Percentiles rank a stretch among this genome's conserved stretches.
Conservation (phyloP, 2,329 filamentous ascomycete genomes). For the Diplodia sapinea region DNA sequence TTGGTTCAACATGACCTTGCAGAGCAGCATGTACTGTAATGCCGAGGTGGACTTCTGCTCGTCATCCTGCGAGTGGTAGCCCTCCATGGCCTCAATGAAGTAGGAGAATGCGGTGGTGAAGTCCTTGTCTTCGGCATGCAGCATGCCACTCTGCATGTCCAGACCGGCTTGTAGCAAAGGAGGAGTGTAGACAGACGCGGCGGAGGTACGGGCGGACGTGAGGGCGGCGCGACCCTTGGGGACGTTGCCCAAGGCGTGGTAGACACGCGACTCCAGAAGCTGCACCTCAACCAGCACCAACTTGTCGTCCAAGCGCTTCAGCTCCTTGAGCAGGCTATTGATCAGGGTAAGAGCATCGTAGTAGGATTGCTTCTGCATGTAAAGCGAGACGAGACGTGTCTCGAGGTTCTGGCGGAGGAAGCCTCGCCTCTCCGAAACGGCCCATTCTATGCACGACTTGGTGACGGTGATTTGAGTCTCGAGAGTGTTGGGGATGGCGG, state of each 20-base stretch:
- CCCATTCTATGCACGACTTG: slow-evolving; percentile 99
- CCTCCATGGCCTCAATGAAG: slow-evolving; percentile 98
- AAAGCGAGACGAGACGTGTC: slow-evolving; percentile 88
- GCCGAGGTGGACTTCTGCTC: slow-evolving; percentile 89
- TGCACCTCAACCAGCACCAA: slow-evolving; percentile 97
- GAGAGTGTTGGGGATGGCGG: slow-evolving; percentile 89
- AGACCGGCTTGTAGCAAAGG: slow-evolving; percentile 93
- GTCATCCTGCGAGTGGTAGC: slow-evolving; percentile 93
- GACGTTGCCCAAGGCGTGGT: slow-evolving; percentile 96
- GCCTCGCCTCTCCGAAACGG: slow-evolving; percentile 87
- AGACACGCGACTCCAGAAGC: slow-evolving; percentile 93
- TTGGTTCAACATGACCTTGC: slow-evolving; percentile 99
- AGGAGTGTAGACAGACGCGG: slow-evolving; percentile 95
- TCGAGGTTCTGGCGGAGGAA: slow-evolving; percentile 98
- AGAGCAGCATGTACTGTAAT: slow-evolving; percentile 98
- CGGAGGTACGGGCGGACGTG: slow-evolving; percentile 91
- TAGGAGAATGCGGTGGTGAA: slow-evolving; percentile 99
- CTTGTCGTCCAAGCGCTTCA: slow-evolving; percentile 98
- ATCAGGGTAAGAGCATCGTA: slow-evolving; percentile 97
- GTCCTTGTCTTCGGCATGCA: slow-evolving; percentile 97
- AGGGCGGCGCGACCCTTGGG: slow-evolving; percentile 93
- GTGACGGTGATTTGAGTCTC: slow-evolving; percentile 95
- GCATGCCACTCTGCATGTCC: slow-evolving; percentile 99
- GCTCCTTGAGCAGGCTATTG: slow-evolving; percentile 92
- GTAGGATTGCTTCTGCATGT: slow-evolving; percentile 97